A percentile compares a stretch with the other conserved stretches of the same genome.
These are phyloP conservation scores for Bipolaris zeicola DNA, from an alignment of 2,329 filamentous ascomycete species.

Conservation along the genomic window DNA sequence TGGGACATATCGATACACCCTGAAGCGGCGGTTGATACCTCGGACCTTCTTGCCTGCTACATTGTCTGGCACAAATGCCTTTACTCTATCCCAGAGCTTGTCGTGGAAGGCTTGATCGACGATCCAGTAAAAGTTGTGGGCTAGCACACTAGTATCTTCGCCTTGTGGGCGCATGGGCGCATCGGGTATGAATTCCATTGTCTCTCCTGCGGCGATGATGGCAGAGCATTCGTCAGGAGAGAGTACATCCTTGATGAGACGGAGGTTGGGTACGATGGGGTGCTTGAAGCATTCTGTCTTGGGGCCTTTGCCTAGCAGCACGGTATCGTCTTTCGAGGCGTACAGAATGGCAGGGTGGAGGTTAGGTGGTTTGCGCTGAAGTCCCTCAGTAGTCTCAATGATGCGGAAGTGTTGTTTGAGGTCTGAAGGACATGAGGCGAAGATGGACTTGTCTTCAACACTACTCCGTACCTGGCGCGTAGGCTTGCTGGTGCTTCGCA, in stretches of 20 bases:
- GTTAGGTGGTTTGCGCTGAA: constrained; percentile 69
- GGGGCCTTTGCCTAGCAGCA: constrained; percentile 56
- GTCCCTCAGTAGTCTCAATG: constrained; percentile 66
- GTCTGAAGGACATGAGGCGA: constrained; percentile 35
- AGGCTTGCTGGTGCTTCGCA: constrained; percentile 52
- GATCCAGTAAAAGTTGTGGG: constrained; percentile 78
- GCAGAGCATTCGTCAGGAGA: constrained; percentile 66
- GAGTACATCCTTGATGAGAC: constrained; percentile 65
- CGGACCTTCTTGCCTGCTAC: constrained; percentile 63
- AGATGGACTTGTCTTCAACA: constrained; percentile 61
- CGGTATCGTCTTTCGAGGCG: constrained; percentile 62
- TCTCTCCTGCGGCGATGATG: constrained; percentile 70
- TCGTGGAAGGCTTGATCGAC: constrained; percentile 68
- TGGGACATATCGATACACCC: constrained; percentile 74
- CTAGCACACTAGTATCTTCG: constrained; percentile 66
- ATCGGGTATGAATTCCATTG: constrained; percentile 69
- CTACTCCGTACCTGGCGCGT: constrained; percentile 60
- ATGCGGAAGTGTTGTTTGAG: constrained; percentile 56
- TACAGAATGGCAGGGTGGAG: constrained; percentile 70
- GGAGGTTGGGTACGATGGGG: constrained; percentile 66
- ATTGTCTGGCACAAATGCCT: constrained; percentile 60
- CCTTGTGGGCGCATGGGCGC: constrained; percentile 69
- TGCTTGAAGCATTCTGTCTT: constrained; percentile 63
- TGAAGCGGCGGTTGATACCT: constrained; percentile 71
- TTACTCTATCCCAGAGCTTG: constrained; percentile 66